Evolutionary conservation across 2,329 filamentous ascomycete species (phyloP).

Genomic region (Thelonectria blattea): DNA sequence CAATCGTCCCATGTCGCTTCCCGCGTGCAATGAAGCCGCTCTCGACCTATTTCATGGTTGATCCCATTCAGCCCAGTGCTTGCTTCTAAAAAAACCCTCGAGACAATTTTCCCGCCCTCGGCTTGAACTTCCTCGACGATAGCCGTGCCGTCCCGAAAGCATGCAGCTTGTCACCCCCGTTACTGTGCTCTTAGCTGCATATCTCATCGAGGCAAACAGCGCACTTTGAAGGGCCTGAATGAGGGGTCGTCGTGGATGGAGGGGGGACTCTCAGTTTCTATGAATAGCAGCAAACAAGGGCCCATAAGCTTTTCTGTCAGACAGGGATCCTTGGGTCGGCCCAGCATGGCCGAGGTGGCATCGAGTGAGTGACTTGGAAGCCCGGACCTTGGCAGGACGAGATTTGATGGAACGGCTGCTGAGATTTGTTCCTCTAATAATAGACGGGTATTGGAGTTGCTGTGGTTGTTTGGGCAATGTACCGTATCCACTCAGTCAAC

Average conservation of each 20-base stretch:
- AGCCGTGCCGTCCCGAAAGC: background rate
- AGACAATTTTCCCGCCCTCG: background rate
- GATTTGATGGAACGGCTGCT: background rate
- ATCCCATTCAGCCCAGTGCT: no score
- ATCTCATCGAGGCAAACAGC: background rate
- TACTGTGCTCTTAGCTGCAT: background rate
- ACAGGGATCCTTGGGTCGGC: conserved; percentile 8
- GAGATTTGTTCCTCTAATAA: background rate
- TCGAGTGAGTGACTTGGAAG: background rate
- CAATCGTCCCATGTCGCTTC: background rate
- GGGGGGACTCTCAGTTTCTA: background rate
- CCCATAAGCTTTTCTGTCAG: conserved; percentile 21
- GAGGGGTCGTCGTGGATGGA: background rate
- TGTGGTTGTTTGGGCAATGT: no score
- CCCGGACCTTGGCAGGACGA: background rate
- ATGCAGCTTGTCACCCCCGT: background rate
- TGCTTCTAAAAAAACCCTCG: background rate
- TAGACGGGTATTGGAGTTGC: background rate
- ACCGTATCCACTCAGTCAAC: no score
- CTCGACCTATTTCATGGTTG: background rate
- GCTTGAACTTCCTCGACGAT: background rate
- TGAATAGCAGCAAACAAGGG: conserved; percentile 16
- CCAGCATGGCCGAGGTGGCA: background rate
- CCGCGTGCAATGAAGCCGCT: background rate
- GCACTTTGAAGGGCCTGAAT: background rate